These are phyloP conservation scores for Nepenthes gracilis DNA, from an alignment of 148 eudicot species.

Conservation along the genomic window DNA sequence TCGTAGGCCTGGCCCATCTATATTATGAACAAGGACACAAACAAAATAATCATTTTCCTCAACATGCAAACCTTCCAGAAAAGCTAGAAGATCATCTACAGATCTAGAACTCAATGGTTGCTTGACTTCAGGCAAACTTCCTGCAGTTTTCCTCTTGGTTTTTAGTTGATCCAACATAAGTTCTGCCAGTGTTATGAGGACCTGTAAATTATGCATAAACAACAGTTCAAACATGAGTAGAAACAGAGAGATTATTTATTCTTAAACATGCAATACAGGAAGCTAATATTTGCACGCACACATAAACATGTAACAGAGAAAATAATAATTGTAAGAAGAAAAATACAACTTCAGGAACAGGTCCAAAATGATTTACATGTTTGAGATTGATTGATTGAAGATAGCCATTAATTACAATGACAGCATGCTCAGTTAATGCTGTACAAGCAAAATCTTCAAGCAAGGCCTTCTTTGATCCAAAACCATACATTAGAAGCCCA, in stretches of 20 bases:
- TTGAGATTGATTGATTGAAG: slow-evolving; percentile 85
- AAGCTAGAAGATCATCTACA: slow-evolving; percentile 56
- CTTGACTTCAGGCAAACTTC: slow-evolving; percentile 28
- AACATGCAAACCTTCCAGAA: slow-evolving; percentile 48
- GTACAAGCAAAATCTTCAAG: slow-evolving; percentile 91
- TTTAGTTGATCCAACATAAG: slow-evolving; percentile 66
- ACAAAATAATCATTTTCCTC: slow-evolving; percentile 38
- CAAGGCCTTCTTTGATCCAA: slow-evolving; percentile 88
- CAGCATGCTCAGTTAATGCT: slow-evolving; percentile 50
- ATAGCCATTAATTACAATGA: slow-evolving; percentile 83
- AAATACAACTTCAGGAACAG: slow-evolving; percentile 3
- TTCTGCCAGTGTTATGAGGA: slow-evolving; percentile 60
- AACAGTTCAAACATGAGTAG: slow-evolving; percentile 1
- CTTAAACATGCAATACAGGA: not conserved
- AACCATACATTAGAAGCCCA: slow-evolving; percentile 93
- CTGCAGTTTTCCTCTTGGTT: slow-evolving; percentile 29
- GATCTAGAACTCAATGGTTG: slow-evolving; percentile 58
- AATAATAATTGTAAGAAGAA: not conserved
- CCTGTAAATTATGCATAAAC: slow-evolving; percentile 25
- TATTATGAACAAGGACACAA: slow-evolving; percentile 73
- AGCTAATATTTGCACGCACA: not conserved
- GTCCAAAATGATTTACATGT: slow-evolving; percentile 39
- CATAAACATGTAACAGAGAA: not conserved
- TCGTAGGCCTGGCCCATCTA: slow-evolving; percentile 90
- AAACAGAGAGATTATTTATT: not conserved